A percentile compares a stretch with the other conserved stretches of the same genome.
Conservation (phyloP, 306 rosid species). For the Acacia crassicarpa region DNA sequence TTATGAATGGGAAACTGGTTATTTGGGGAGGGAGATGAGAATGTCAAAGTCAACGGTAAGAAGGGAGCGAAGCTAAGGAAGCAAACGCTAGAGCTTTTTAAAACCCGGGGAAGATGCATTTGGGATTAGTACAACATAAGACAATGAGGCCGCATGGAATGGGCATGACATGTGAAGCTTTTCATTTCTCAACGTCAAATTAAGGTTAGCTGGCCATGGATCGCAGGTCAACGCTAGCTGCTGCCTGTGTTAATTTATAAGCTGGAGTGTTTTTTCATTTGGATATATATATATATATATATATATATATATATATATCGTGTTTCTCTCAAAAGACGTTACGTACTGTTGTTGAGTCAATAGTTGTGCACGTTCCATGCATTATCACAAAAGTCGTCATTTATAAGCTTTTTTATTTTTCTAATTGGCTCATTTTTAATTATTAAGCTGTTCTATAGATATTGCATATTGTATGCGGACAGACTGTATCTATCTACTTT, state of each 20-base stretch:
- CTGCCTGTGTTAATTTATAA: neutral
- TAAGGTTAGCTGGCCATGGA: slow-evolving; percentile 16
- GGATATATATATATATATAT: neutral
- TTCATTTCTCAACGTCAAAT: slow-evolving; percentile 33
- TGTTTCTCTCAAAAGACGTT: slow-evolving; percentile 24
- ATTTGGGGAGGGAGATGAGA: slow-evolving; percentile 23
- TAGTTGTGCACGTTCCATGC: slow-evolving; percentile 50
- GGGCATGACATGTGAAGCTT: slow-evolving; percentile 44
- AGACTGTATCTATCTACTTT: neutral
- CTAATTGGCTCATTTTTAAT: neutral
- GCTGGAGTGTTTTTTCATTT: slow-evolving; percentile 10
- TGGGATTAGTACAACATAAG: slow-evolving; percentile 30
- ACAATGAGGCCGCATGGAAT: slow-evolving; percentile 21
- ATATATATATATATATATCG: slow-evolving; percentile 1
- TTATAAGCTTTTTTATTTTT: slow-evolving; percentile 11
- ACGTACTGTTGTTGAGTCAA: slow-evolving; percentile 20
- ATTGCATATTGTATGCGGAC: neutral
- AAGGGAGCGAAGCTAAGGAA: slow-evolving; percentile 2
- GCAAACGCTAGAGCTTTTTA: slow-evolving; percentile 32
- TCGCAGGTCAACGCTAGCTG: slow-evolving; percentile 48
- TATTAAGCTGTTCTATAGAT: neutral
- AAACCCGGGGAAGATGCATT: slow-evolving; percentile 47
- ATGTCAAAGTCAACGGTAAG: slow-evolving; percentile 57
- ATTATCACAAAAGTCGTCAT: slow-evolving; percentile 26
- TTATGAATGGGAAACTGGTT: slow-evolving; percentile 19